Evolutionary conservation across 2,329 filamentous ascomycete species (phyloP), one percentile per base, ranked within the genome.

Genomic region (Penicillium brasilianum): DNA sequence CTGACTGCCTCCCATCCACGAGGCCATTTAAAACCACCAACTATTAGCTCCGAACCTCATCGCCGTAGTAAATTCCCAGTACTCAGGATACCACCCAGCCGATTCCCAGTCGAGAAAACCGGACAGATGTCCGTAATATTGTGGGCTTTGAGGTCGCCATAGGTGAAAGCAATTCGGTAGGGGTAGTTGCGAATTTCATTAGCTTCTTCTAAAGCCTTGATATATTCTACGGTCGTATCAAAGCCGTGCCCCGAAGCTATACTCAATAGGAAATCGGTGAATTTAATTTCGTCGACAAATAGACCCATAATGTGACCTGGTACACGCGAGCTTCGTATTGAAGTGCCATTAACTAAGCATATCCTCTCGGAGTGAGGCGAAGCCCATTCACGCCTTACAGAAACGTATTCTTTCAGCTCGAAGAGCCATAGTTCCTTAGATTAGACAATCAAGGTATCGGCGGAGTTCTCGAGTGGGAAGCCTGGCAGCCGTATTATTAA

Each of bases 401-500:
- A 36, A 10, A 79, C 34, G 28, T 73, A 79, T 37, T 43, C 55
- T 53, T 71, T 76, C 16, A 80, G 62, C 57, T 81, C 74, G 1
- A 70, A 44, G n/a, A n/a, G 66, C 69, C 72, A 76, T 7, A 71
- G 73, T 1, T 69, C 71, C 56, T 76, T 71, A 6, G 62, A 58
- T 37, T 77, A 66, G 20, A 66, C 44, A 10, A 66, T 60, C 37
- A 80, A 66, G n/a, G 22, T 39, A 54, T 77, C 66, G 18, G 59
- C 64, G 3, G 66, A 67, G 55, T 77, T 73, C 18, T 66, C 70
- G 28, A 79, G 51, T n/a, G 22, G 62, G 7, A 67, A 57, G 6
- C 77, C 76, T n/a, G 74, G 77, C 52, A 78, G 59, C 25, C 77
- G 71, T n/a, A 77, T 80, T 76, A 81, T 80, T 22, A 79, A 55